Evolutionary conservation across 2,329 filamentous ascomycete species (phyloP), one percentile per base, ranked within the genome.

Genomic region (Leptographium galeiforme): DNA sequence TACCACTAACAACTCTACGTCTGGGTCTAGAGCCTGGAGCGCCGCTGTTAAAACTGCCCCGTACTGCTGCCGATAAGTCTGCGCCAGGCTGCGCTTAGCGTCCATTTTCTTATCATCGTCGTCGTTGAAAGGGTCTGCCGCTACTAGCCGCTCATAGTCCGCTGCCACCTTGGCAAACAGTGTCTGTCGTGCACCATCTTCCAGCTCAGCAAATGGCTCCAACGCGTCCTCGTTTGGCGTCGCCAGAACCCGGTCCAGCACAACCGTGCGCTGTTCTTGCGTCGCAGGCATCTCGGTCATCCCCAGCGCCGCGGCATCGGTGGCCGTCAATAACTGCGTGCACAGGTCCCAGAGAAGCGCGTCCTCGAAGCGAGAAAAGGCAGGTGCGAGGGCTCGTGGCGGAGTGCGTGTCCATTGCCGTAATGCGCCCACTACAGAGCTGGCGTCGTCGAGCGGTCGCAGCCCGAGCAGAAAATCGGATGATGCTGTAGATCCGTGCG

Each of bases 391-490:
- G 14, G 3, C n/a, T 7, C 14, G 6, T 18, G 16, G 8, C 18
- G 2, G 5, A 12, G 30, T n/a, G 63, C 58, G 52, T 11, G 48
- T 30, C 4, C 61, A 58, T 51, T 72, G 67, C 51, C 70, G 70
- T 0, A 68, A 64, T 7, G 68, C 65, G 4, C 69, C 75, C 2
- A 75, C 68, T 12, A 75, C 59, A 0, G 77, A 79, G 59, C 72
- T 74, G 0, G 67, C 62, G 54, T 79, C 64, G 14, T 59, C 58
- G 43, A 79, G 64, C 1, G 77, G 73, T 8, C 72, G 69, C 13
- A 77, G 64, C 7, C 77, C 78, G 53, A 82, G 70, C 55, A 81
- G 67, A 55, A 75, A 77, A 56, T 77, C 74, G 12, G 54, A 58
- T 30, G 36, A 30, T 19, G 13, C 30, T 6, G 33, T 40, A n/a